Evolutionary conservation across 306 rosid species (phyloP).

Genomic region (Citrullus colocynthis): DNA sequence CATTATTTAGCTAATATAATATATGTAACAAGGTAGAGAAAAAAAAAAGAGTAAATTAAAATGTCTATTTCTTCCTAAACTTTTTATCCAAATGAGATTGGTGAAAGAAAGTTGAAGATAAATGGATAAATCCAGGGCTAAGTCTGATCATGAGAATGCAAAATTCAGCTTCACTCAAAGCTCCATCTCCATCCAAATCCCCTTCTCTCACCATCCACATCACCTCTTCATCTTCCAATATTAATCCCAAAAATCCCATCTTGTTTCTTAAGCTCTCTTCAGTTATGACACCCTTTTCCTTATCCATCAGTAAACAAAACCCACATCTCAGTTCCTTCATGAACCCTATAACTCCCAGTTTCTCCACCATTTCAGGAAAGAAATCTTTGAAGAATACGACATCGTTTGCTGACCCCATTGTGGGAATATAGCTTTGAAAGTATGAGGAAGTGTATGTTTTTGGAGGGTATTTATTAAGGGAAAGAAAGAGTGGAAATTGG

Average conservation of each 20-base stretch:
- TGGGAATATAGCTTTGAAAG: too few relatives aligned
- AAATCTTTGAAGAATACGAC: slow-evolving; percentile 45
- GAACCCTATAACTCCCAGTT: slow-evolving; percentile 56
- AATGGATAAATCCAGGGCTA: slow-evolving; percentile 68
- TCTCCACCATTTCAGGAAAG: slow-evolving; percentile 68
- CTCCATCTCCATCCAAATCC: slow-evolving; percentile 70
- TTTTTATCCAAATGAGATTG: background rate
- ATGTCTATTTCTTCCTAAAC: background rate
- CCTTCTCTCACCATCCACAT: slow-evolving; percentile 70
- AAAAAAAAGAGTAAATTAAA: background rate
- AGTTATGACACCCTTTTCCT: slow-evolving; percentile 48
- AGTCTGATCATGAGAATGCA: slow-evolving; percentile 74
- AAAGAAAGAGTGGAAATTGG: background rate
- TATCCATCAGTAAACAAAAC: slow-evolving; percentile 51
- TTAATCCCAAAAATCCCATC: slow-evolving; percentile 46
- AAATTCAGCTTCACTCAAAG: slow-evolving; percentile 67
- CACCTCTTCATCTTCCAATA: slow-evolving; percentile 41
- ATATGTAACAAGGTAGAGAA: background rate
- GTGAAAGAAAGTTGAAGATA: slow-evolving; percentile 5
- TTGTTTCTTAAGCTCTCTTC: slow-evolving; percentile 72
- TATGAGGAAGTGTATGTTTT: too few relatives aligned
- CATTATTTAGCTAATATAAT: background rate
- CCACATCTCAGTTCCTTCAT: slow-evolving; percentile 69
- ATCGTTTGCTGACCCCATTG: background rate
- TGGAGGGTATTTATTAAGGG: background rate